A percentile compares a stretch with the other conserved stretches of the same genome.
phyloP scores from a whole-genome alignment of 768 basidiomycete species.

The Lactarius sp. region DNA sequence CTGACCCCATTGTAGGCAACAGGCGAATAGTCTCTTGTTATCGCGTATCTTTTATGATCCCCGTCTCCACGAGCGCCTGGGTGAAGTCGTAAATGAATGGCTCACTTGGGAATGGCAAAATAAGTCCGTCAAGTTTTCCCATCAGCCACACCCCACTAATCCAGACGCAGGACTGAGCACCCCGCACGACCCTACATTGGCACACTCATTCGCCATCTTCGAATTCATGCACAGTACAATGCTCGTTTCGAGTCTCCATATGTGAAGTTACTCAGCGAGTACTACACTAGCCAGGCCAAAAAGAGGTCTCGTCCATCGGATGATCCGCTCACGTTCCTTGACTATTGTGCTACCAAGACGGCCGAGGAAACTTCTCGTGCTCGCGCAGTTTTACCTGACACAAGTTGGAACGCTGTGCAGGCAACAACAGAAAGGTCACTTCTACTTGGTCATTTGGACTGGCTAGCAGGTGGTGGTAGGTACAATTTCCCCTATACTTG shows the following conservation, averaged over 20 bases:
- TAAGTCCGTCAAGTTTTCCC: conserved; percentile 10
- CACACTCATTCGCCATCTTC: conserved; percentile 52
- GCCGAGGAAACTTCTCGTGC: conserved; percentile 56
- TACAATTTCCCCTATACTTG: background rate
- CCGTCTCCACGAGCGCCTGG: background rate
- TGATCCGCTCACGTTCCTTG: conserved; percentile 51
- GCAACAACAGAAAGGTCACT: conserved; percentile 51
- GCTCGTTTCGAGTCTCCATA: conserved; percentile 53
- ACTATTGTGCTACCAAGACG: conserved; percentile 41
- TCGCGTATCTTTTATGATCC: conserved; percentile 16
- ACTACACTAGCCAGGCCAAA: conserved; percentile 51
- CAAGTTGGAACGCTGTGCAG: conserved; percentile 46
- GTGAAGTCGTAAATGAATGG: conserved; percentile 18
- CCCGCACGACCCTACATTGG: conserved; percentile 40
- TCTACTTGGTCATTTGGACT: conserved; percentile 40
- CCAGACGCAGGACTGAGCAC: conserved; percentile 35
- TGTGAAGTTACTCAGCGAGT: conserved; percentile 45
- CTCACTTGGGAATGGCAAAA: conserved; percentile 21
- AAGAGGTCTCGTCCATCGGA: conserved; percentile 36
- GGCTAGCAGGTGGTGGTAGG: conserved; percentile 42
- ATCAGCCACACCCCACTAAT: background rate
- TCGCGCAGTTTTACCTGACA: conserved; percentile 45
- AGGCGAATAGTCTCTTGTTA: conserved; percentile 11
- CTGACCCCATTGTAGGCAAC: conserved; percentile 14
- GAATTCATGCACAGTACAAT: conserved; percentile 51